A percentile compares a stretch with the other conserved stretches of the same genome.
These are phyloP conservation scores for Verticillium isaacii DNA, from an alignment of 2,329 filamentous ascomycete genomes.

Conservation along the genomic window DNA sequence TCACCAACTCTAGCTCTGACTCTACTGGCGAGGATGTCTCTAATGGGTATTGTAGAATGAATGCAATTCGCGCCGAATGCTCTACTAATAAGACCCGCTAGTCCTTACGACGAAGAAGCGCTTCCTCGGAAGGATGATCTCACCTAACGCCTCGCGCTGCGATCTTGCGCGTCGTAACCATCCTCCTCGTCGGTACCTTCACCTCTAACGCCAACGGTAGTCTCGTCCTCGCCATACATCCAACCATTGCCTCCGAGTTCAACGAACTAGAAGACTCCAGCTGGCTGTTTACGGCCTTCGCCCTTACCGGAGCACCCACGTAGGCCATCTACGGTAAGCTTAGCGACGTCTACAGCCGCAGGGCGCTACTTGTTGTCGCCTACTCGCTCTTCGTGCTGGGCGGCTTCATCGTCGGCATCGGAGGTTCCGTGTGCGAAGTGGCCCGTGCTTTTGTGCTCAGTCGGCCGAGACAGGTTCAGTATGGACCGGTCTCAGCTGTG, in stretches of 20 bases:
- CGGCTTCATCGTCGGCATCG: constrained; percentile 38
- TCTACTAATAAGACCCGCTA: neutral
- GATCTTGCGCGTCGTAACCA: constrained; percentile 15
- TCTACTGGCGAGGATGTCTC: neutral
- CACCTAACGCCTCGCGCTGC: neutral
- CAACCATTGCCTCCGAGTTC: constrained; percentile 57
- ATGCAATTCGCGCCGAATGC: neutral
- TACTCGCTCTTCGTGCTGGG: constrained; percentile 51
- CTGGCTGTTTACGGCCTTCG: constrained; percentile 34
- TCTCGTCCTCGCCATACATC: constrained; percentile 62
- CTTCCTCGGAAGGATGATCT: neutral
- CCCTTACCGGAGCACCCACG: constrained; percentile 22
- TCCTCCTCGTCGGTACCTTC: constrained; percentile 43
- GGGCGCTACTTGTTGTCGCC: constrained; percentile 40
- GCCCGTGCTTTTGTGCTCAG: too few relatives aligned
- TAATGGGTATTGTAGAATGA: neutral
- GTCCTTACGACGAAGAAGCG: neutral
- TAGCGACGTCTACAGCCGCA: constrained; percentile 53
- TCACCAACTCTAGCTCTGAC: neutral
- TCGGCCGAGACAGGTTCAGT: too few relatives aligned
- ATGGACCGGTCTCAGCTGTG: too few relatives aligned
- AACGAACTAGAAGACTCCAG: constrained; percentile 49
- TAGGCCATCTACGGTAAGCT: constrained; percentile 48
- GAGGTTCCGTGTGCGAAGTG: constrained; percentile 41
- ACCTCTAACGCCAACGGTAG: constrained; percentile 60